These are phyloP conservation scores for Teunomyces lycoperdinae DNA, from an alignment of 805 yeast species.

Conservation along the genomic window DNA sequence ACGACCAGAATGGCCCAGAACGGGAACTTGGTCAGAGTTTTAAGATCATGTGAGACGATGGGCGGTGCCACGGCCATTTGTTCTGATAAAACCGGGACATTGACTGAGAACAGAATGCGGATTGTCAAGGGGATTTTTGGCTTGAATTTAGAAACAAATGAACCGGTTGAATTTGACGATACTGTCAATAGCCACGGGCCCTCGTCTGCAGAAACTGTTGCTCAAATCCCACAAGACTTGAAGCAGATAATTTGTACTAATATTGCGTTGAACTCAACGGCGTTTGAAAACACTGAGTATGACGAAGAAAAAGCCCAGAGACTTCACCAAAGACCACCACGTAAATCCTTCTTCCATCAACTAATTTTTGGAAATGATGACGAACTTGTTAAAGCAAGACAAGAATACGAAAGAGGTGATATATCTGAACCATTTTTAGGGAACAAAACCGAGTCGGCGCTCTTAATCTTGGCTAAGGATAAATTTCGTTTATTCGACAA, in stretches of 20 bases:
- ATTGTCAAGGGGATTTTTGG: slow-evolving; percentile 80
- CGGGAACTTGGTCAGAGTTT: slow-evolving; percentile 90
- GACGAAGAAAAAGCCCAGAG: slow-evolving; percentile 28
- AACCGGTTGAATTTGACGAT: slow-evolving; percentile 49
- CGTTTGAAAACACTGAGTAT: slow-evolving; percentile 68
- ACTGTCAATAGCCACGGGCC: slow-evolving; percentile 22
- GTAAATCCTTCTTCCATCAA: slow-evolving; percentile 25
- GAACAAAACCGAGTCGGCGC: slow-evolving; percentile 91
- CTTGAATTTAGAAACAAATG: slow-evolving; percentile 17
- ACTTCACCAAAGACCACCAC: slow-evolving; percentile 28
- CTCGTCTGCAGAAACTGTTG: slow-evolving; percentile 20
- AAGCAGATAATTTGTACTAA: slow-evolving; percentile 44
- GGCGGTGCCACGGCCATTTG: slow-evolving; percentile 97
- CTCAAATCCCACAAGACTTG: slow-evolving; percentile 19
- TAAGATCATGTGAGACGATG: slow-evolving; percentile 96
- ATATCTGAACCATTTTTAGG: slow-evolving; percentile 71
- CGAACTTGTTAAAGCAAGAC: not conserved
- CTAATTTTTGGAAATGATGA: slow-evolving; percentile 14
- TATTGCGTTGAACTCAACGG: slow-evolving; percentile 79
- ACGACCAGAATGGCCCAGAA: slow-evolving; percentile 97
- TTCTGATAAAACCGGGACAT: slow-evolving; percentile 96
- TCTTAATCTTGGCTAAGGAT: slow-evolving; percentile 64
- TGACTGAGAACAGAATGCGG: slow-evolving; percentile 91
- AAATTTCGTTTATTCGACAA: slow-evolving; percentile 47
- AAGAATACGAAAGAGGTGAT: slow-evolving; percentile 12